phyloP scores from a whole-genome alignment of 2,329 filamentous ascomycete genomes.

The Fusarium mangiferae region DNA sequence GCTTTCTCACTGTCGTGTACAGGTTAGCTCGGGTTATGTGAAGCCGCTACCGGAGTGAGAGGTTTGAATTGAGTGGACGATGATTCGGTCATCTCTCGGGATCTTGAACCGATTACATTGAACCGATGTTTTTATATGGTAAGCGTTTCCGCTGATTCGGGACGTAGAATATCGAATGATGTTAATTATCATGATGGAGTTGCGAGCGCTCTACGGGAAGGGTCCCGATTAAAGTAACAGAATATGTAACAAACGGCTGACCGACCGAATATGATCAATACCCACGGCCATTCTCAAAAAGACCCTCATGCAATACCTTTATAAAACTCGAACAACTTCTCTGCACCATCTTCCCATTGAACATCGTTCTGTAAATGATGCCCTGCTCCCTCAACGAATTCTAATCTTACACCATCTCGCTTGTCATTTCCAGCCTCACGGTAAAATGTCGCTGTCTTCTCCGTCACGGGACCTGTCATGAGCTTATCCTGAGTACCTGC shows the following conservation, averaged over 20 bases:
- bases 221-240: neutral
- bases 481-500: constrained; percentile 54
- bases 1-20: neutral
- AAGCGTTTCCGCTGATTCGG: neutral
- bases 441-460: constrained; percentile 50
- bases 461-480: constrained; percentile 52
- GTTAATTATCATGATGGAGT: neutral
- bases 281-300: neutral
- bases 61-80: constrained; percentile 8
- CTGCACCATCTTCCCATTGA: constrained; percentile 58
- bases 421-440: constrained; percentile 16
- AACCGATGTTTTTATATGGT: neutral
- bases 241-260: neutral
- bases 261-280: neutral
- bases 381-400: constrained; percentile 56
- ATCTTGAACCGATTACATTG: constrained; percentile 30
- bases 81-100: constrained; percentile 36
- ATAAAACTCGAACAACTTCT: constrained; percentile 57
- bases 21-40: neutral
- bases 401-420: constrained; percentile 52
- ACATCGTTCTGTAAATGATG: constrained; percentile 66
- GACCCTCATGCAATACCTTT: constrained; percentile 20
- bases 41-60: constrained; percentile 27
- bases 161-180: constrained; percentile 15
- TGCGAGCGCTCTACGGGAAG: neutral